Evolutionary conservation across 225 moss, liverwort and hornwort species (phyloP), one percentile per base, ranked within the genome.

Genomic region (Ulota crispa): DNA sequence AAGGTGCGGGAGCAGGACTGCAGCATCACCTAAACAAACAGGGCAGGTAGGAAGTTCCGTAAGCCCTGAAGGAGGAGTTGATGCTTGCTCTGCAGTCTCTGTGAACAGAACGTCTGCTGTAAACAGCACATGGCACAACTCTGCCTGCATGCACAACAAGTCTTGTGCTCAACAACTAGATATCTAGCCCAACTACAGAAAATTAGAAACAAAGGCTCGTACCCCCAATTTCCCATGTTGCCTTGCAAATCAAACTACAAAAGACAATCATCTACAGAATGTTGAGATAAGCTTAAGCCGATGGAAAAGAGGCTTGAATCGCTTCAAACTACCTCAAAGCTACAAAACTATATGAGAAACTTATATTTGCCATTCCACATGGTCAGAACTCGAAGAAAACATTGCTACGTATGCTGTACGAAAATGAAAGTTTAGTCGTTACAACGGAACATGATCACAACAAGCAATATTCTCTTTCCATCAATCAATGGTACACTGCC

Each of bases 21-120:
- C 64, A 65, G 19, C 61, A 83, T 59, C 75, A 92, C 94, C 94
- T 76, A 99, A 87, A 83, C 99, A 99, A 77, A 99, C 99, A n/a
- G 96, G 99, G 77, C 96, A 99, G 56, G 90, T 99, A 16, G 96
- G 99, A 60, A 96, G 96, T 70, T 99, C 99, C 72, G 99, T 96
- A 70, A 94, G 82, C 30, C 96, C 96, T 75, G 91, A 88, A 73
- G 99, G 96, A 68, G 96, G 92, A 75, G 88, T 81, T 62, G 94
- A 93, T 61, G 99, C 96, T 91, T 96, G 95, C 86, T 94, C 96
- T 63, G 89, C 94, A 73, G 94, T 91, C 73, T 91, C 94, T 32
- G 96, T 96, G 74, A 92, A 99, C 70, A 93, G 87, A 71, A 99
- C 92, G 86, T 94, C 96, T 20, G 96, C 82, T 26, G 94, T 94